A percentile compares a stretch with the other conserved stretches of the same genome.
Conservation (phyloP, 306 rosid species). For the Pterocarpus macrocarpus region DNA sequence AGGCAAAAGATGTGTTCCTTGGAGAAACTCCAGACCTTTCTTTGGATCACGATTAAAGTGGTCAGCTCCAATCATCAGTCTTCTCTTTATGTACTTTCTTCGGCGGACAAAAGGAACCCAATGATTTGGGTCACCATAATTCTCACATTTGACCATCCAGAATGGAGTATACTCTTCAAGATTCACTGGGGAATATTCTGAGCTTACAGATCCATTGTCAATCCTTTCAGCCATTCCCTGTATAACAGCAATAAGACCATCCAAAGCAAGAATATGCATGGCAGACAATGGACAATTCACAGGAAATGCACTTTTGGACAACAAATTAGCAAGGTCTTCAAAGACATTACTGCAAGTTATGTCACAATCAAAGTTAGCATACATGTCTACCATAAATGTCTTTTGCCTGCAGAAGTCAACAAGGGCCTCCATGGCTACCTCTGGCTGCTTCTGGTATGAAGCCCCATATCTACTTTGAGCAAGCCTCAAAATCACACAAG, state of each 20-base stretch:
- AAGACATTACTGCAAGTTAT: slow-evolving; percentile 96
- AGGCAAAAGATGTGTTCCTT: slow-evolving; percentile 98
- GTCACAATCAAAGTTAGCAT: slow-evolving; percentile 93
- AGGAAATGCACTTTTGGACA: slow-evolving; percentile 92
- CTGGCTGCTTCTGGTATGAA: slow-evolving; percentile 85
- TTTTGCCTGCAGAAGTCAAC: slow-evolving; percentile 95
- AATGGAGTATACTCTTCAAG: slow-evolving; percentile 93
- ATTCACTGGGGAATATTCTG: slow-evolving; percentile 69
- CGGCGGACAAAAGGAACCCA: slow-evolving; percentile 95
- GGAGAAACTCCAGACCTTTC: slow-evolving; percentile 98
- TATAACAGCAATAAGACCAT: slow-evolving; percentile 95
- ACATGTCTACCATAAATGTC: slow-evolving; percentile 91
- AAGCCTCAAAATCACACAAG: slow-evolving; percentile 90
- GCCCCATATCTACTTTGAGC: slow-evolving; percentile 89
- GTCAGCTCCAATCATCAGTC: slow-evolving; percentile 99
- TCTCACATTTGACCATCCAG: slow-evolving; percentile 97
- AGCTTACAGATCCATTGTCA: slow-evolving; percentile 72
- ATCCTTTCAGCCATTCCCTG: slow-evolving; percentile 99
- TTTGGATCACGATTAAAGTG: slow-evolving; percentile 99
- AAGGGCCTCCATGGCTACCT: slow-evolving; percentile 94
- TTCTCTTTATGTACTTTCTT: slow-evolving; percentile 91
- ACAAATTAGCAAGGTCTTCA: slow-evolving; percentile 88
- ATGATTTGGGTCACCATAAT: slow-evolving; percentile 82
- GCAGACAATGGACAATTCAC: slow-evolving; percentile 90
- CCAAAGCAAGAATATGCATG: slow-evolving; percentile 91